phyloP scores from a whole-genome alignment of 805 yeast species.

The Hanseniaspora nectarophila region DNA sequence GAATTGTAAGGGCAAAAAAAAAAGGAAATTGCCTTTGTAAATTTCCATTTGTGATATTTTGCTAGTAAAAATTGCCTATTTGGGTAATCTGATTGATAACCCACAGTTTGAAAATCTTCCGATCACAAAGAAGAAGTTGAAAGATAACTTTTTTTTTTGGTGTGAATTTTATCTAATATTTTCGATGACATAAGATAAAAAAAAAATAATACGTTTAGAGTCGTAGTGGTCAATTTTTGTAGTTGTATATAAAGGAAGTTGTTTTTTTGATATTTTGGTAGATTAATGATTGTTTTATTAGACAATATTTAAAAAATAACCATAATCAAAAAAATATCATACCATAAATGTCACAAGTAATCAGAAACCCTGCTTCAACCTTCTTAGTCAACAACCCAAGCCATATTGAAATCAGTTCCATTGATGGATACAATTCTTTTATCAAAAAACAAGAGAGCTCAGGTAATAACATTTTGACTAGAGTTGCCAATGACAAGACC shows the following conservation, averaged over 20 bases:
- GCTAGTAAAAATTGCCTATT: neutral
- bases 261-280: too few relatives aligned
- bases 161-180: too few relatives aligned
- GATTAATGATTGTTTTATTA: neutral
- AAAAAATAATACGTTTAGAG: too few relatives aligned
- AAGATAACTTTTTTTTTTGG: too few relatives aligned
- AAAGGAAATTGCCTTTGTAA: neutral
- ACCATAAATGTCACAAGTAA: neutral
- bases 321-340: neutral
- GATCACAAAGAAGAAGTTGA: neutral
- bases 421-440: conserved; percentile 32
- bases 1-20: neutral
- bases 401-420: conserved; percentile 30
- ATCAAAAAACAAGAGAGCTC: conserved; percentile 27
- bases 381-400: neutral
- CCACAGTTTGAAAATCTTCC: too few relatives aligned
- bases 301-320: neutral
- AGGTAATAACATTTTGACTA: conserved; percentile 27
- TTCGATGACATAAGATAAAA: too few relatives aligned
- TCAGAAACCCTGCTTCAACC: conserved; percentile 19
- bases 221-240: too few relatives aligned
- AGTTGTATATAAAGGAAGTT: too few relatives aligned
- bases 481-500: conserved; percentile 27
- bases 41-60: neutral
- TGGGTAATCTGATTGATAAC: neutral